Conservation (phyloP, 305 asterid genomes). For the Monarda citriodora region DNA sequence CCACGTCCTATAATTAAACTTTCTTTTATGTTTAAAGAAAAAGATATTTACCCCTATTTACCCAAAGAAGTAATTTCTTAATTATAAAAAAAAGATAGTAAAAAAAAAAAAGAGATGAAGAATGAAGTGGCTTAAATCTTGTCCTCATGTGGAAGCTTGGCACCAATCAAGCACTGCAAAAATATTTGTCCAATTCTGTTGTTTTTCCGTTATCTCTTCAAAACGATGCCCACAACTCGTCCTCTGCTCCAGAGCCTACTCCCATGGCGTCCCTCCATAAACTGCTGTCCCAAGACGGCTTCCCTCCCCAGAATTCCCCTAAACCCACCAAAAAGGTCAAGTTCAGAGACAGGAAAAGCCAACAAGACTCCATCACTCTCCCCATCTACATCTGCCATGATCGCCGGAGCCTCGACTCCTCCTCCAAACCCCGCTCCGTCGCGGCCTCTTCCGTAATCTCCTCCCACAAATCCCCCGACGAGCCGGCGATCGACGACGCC, state of each 20-base stretch:
- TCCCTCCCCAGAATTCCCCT: conserved; percentile 22
- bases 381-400: conserved; percentile 81
- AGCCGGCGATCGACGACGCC: conserved; percentile 65
- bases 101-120: not conserved
- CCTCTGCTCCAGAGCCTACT: conserved; percentile 20
- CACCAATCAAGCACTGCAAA: conserved; percentile 31
- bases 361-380: conserved; percentile 42
- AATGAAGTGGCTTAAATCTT: conserved; percentile 24
- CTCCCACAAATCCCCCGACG: conserved; percentile 37
- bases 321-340: conserved; percentile 45
- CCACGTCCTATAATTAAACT: too few species aligned
- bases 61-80: too few species aligned
- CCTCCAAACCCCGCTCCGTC: conserved; percentile 28
- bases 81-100: not conserved
- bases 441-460: conserved; percentile 35
- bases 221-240: conserved; percentile 35
- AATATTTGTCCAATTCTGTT: conserved; percentile 31
- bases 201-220: conserved; percentile 16
- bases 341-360: conserved; percentile 34
- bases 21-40: too few species aligned
- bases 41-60: too few species aligned
- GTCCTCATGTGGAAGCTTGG: conserved; percentile 34
- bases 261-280: conserved; percentile 78
- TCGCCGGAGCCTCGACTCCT: conserved; percentile 49
- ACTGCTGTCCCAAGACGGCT: conserved; percentile 59